Percentiles rank a stretch among this genome's conserved stretches.
phyloP scores from a whole-genome alignment of 2,329 filamentous ascomycete species.

The Metarhizium humberi region DNA sequence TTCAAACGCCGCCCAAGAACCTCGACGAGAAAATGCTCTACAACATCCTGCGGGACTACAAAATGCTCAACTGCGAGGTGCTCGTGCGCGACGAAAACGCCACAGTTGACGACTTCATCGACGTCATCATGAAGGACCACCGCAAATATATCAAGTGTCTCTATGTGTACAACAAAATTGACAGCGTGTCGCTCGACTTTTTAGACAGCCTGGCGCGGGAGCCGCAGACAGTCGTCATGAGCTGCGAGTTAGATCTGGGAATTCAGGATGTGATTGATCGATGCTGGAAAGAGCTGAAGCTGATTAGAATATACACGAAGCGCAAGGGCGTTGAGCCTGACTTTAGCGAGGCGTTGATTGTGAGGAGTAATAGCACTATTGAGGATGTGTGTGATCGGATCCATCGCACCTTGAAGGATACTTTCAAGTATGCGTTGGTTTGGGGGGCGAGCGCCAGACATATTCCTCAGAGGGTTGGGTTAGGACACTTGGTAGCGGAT shows the following conservation, averaged over 20 bases:
- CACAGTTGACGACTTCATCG: slow-evolving; percentile 96
- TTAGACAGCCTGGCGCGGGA: slow-evolving; percentile 87
- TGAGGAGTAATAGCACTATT: slow-evolving; percentile 76
- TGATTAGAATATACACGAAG: slow-evolving; percentile 95
- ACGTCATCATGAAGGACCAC: slow-evolving; percentile 99
- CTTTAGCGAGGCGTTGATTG: slow-evolving; percentile 87
- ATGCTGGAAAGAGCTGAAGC: slow-evolving; percentile 84
- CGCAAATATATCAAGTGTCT: slow-evolving; percentile 91
- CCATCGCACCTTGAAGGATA: slow-evolving; percentile 90
- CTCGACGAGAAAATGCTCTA: slow-evolving; percentile 97
- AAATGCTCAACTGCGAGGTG: slow-evolving; percentile 95
- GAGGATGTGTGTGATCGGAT: slow-evolving; percentile 97
- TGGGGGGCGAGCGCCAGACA: slow-evolving; percentile 97
- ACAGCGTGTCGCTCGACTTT: slow-evolving; percentile 87
- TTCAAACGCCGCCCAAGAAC: slow-evolving; percentile 77
- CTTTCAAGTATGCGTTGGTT: slow-evolving; percentile 96
- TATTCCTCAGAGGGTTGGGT: slow-evolving; percentile 83
- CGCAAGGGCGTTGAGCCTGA: slow-evolving; percentile 84
- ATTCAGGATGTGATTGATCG: slow-evolving; percentile 89
- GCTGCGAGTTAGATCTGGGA: slow-evolving; percentile 88
- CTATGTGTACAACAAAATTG: slow-evolving; percentile 99
- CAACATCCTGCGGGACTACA: slow-evolving; percentile 97
- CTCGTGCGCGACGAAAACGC: slow-evolving; percentile 89
- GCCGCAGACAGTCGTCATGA: slow-evolving; percentile 93
- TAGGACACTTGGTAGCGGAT: slow-evolving; percentile 68